These are phyloP conservation scores for Fragaria ananassa DNA, from an alignment of 306 rosid species.

Conservation along the genomic window DNA sequence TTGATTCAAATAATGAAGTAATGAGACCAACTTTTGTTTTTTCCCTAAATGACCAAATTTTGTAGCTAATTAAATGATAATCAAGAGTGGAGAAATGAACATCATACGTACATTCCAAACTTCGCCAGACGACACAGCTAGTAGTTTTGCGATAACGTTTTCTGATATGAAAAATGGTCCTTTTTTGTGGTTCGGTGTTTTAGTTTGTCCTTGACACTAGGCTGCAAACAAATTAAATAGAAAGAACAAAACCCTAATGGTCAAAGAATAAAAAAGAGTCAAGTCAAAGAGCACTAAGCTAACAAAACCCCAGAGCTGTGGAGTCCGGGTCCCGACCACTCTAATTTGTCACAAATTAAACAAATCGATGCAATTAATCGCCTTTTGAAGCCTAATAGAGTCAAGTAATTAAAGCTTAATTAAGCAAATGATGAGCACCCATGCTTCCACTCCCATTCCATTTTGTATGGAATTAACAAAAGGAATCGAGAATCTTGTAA, in stretches of 20 bases:
- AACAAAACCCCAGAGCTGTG: not conserved
- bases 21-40: not conserved
- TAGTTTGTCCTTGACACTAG: not conserved
- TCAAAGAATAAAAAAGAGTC: constrained; percentile 9
- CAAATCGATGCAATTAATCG: not conserved
- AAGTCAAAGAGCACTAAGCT: constrained; percentile 22
- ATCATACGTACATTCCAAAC: not conserved
- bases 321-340: constrained; percentile 27
- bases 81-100: not conserved
- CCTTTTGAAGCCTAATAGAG: not conserved
- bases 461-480: not conserved
- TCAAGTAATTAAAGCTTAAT: not conserved
- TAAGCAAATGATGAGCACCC: constrained; percentile 8
- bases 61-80: not conserved
- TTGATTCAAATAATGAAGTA: not conserved
- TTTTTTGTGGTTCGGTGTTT: not conserved
- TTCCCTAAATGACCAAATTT: not conserved
- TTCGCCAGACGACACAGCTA: not conserved
- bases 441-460: constrained; percentile 14
- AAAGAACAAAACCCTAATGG: not conserved
- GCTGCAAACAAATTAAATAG: not conserved
- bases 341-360: constrained; percentile 10
- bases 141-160: not conserved
- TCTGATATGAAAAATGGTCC: not conserved
- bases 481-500: not conserved